A percentile compares a stretch with the other conserved stretches of the same genome.
Evolutionary conservation across 164 flowering plant genomes (phyloP).

Genomic region (Berberis thunbergii): DNA sequence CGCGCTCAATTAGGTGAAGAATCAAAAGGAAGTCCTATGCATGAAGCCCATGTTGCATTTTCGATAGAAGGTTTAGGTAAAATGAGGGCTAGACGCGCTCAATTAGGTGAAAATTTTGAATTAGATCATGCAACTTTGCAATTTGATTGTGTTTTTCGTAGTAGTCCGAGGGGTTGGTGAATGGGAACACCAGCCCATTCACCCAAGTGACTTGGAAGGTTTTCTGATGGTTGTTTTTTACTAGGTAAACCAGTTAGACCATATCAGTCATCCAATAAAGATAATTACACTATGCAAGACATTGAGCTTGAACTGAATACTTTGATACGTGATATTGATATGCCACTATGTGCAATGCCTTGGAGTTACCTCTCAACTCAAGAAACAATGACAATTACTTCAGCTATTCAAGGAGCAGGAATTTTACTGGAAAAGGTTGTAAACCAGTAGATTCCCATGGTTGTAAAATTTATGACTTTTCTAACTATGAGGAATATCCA

Average conservation of each 20-base stretch:
- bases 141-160: too few species aligned
- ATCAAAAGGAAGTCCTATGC: conserved; percentile 20
- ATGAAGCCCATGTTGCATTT: conserved; percentile 84
- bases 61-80: conserved; percentile 80
- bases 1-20: conserved; percentile 31
- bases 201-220: conserved; percentile 28
- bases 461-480: conserved; percentile 10
- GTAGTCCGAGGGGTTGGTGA: background rate
- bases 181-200: conserved; percentile 65
- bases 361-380: conserved; percentile 19
- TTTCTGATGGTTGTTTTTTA: conserved; percentile 24
- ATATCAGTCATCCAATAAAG: conserved; percentile 24
- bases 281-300: conserved; percentile 20
- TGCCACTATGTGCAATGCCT: conserved; percentile 19
- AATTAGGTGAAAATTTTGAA: too few species aligned
- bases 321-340: conserved; percentile 26
- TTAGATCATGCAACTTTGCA: too few species aligned
- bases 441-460: conserved; percentile 15
- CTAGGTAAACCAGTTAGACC: conserved; percentile 27
- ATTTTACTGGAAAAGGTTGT: conserved; percentile 10
- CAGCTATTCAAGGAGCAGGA: conserved; percentile 14
- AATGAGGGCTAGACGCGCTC: conserved; percentile 17
- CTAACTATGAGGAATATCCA: conserved; percentile 16
- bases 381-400: conserved; percentile 8
- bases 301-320: conserved; percentile 34